Base-by-base conservation (phyloP, 257 asterid species). In the Lycium barbarum region DNA sequence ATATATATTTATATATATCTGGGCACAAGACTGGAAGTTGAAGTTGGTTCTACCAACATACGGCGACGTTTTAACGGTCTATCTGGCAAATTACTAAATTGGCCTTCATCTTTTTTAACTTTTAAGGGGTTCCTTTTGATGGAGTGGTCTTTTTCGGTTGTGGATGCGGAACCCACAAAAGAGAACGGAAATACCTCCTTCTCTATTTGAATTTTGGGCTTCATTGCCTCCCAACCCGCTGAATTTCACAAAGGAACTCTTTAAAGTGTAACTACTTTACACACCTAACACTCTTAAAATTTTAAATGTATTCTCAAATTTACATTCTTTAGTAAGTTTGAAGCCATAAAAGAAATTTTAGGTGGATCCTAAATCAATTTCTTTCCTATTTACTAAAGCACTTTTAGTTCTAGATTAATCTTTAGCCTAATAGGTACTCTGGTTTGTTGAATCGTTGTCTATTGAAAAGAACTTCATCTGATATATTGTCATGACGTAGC, bases 151-250 rank as follows among this genome's bases (percentile, higher is more conserved):
- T 53, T 26, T 78, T 26, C 17, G 33, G 33, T 53, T 78, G 45
- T 53, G 49, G 47, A 78, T 78, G 82, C 22, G 82, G 82, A 26
- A 45, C 82, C 82, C 65, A 78, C 82, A 78, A 53, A 78, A 78
- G 49, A 53, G 62, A 7, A 59, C 2, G 4, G 33, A 76, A 76
- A 2, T 76, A 14, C 47, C 49, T 78, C 82, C 0, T 51, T 14
- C 14, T 51, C 65, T 40, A n/a, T 72, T 72, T 72, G 36, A 72
- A 72, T 72, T 72, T 72, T 72, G 58, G 58, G 80, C 38, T 72
- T 72, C 10, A 43, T 11, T 26, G 71, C 18, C 71, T 63, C 70
- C 13, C 1, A 12, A 57, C 8, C 11, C 26, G 26, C 33, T 59
- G 66, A 59, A 59, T 7, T n/a, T 9, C 22, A 70, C 26, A 38